Evolutionary conservation across 805 yeast genomes (phyloP).

Genomic region (Candida saitoana): DNA sequence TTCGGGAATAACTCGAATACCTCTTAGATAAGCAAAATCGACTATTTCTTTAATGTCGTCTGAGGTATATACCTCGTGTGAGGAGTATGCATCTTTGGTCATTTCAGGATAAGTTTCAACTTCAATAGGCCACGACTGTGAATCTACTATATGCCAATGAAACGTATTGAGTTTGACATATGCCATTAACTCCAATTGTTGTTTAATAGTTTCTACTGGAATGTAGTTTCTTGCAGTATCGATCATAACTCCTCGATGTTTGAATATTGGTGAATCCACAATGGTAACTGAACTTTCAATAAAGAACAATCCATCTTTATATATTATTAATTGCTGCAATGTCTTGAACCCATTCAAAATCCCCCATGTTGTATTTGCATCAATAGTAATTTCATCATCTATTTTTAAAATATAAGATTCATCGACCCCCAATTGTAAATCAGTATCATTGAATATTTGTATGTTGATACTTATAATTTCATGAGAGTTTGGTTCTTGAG

Average conservation of each 20-base stretch:
- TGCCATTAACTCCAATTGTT: conserved; percentile 37
- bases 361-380: conserved; percentile 38
- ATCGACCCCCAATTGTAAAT: conserved; percentile 32
- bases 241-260: conserved; percentile 37
- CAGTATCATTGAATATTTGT: conserved; percentile 12
- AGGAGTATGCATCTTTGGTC: conserved; percentile 35
- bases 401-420: conserved; percentile 29
- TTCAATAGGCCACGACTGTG: conserved; percentile 40
- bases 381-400: conserved; percentile 16
- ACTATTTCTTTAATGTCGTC: conserved; percentile 25
- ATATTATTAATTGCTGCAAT: conserved; percentile 36
- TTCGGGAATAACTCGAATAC: conserved; percentile 41
- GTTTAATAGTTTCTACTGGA: conserved; percentile 18
- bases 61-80: conserved; percentile 23
- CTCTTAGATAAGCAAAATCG: conserved; percentile 28
- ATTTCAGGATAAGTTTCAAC: conserved; percentile 31
- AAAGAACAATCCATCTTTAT: conserved; percentile 17
- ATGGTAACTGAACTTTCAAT: conserved; percentile 33
- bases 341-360: conserved; percentile 39
- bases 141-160: conserved; percentile 39
- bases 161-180: conserved; percentile 35
- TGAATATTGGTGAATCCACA: conserved; percentile 30
- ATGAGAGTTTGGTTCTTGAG: not conserved
- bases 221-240: conserved; percentile 39
- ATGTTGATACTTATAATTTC: not conserved